phyloP scores from a whole-genome alignment of 495 filamentous ascomycete genomes.

The Neurospora tetrasperma region DNA sequence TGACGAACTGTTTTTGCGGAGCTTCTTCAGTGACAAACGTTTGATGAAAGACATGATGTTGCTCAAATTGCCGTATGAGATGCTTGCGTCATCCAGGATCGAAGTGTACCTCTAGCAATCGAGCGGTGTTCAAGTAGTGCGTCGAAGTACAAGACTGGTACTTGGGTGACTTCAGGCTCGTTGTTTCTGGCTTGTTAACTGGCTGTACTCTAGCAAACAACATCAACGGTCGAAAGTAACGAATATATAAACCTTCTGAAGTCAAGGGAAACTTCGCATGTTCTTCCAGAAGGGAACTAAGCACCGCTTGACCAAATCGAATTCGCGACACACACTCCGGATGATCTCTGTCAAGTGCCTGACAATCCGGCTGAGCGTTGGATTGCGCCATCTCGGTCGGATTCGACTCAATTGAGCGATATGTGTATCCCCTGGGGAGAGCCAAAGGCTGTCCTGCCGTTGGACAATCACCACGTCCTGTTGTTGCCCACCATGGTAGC shows the following conservation, averaged over 20 bases:
- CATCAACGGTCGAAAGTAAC: neutral
- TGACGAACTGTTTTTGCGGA: constrained; percentile 1
- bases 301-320: neutral
- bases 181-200: neutral
- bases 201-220: neutral
- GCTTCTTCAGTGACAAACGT: constrained; percentile 12
- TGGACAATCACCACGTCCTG: neutral
- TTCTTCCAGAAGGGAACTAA: neutral
- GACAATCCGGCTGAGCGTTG: neutral
- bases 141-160: neutral
- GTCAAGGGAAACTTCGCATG: neutral
- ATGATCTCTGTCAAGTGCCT: neutral
- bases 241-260: neutral
- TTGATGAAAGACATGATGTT: constrained; percentile 13
- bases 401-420: constrained; percentile 4
- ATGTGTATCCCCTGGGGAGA: neutral
- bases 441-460: neutral
- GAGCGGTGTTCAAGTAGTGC: neutral
- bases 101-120: neutral
- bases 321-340: neutral
- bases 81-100: neutral
- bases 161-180: neutral
- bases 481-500: neutral
- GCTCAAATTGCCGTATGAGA: neutral
- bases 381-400: constrained; percentile 16